Conservation (phyloP, 768 basidiomycete genomes). For the Kwoniella dejecticola region DNA sequence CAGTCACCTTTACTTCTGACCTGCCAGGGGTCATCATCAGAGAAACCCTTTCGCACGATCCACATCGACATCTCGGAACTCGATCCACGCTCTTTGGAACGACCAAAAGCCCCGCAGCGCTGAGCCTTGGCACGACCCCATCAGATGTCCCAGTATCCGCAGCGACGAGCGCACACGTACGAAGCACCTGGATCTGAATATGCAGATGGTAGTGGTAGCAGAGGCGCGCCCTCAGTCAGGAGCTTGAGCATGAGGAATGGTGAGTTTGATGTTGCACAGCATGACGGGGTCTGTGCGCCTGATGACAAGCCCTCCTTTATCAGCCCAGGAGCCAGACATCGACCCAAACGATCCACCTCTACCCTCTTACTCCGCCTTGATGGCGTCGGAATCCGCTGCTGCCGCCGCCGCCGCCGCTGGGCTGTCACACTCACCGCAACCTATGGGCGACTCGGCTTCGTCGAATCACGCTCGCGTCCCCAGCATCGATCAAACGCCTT, state of each 20-base stretch:
- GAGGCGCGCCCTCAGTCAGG: constrained; percentile 19
- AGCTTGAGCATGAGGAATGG: constrained; percentile 41
- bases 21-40: too few relatives aligned
- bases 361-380: constrained; percentile 43
- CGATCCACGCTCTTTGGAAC: too few relatives aligned
- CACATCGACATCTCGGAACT: too few relatives aligned
- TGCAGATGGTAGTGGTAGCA: constrained; percentile 13
- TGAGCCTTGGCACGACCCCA: background rate
- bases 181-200: constrained; percentile 24
- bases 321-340: constrained; percentile 14
- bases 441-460: constrained; percentile 16
- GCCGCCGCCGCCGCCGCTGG: constrained; percentile 24
- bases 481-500: constrained; percentile 40
- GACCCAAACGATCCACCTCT: constrained; percentile 39
- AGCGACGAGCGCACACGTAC: constrained; percentile 45
- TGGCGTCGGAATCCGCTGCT: constrained; percentile 32
- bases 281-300: too few relatives aligned
- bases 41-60: too few relatives aligned
- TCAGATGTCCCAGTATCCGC: constrained; percentile 20
- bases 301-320: constrained; percentile 8
- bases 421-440: constrained; percentile 34
- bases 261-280: too few relatives aligned
- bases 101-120: background rate
- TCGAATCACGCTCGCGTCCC: constrained; percentile 33
- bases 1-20: too few relatives aligned